Evolutionary conservation across 257 asterid genomes (phyloP), one percentile per base, ranked within the genome.

Genomic region (Capsicum chinense): DNA sequence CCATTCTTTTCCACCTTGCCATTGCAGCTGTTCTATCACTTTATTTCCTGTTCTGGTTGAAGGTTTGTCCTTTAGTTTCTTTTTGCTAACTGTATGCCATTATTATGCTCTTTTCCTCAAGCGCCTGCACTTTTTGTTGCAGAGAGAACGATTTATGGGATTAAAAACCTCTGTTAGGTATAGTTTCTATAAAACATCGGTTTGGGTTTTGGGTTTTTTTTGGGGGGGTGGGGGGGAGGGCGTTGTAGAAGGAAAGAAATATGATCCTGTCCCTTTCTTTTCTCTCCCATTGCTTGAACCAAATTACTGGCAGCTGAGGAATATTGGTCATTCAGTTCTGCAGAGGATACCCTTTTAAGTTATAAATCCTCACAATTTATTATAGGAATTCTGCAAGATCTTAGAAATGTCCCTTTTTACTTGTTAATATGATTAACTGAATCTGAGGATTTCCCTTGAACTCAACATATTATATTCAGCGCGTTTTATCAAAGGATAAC

Each of bases 11-110:
- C 91, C 99, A 97, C 82, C 52, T 90, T 86, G 95, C 96, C 84
- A 91, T 95, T 88, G 99, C 93, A 67, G 95, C 99, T 62, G 94
- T 97, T 84, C 92, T 97, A 56, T 58, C 89, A 64, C 95, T 97
- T 81, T 95, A 95, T 91, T 86, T 90, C 56, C 79, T 91, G 83
- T 97, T 97, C 90, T 97, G 99, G 99, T 80, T 93, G 88, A 93
- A 95, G 98, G 99, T 97, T 15, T 68, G 92, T 86, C 74, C 83
- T 86, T 64, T 85, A 69, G 69, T 48, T 69, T 48, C 66, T 48
- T 60, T 80, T 26, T 57, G 12, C 63, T 68, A 11, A 13, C 66
- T 70, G 2, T 42, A 26, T 54, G 35, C 44, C 50, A 48, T 66
- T 44, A 82, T 21, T 66, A 13, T 33, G 7, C 21, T 26, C 7